Evolutionary conservation across 768 basidiomycete genomes (phyloP).

Genomic region (Kwoniella europaea): DNA sequence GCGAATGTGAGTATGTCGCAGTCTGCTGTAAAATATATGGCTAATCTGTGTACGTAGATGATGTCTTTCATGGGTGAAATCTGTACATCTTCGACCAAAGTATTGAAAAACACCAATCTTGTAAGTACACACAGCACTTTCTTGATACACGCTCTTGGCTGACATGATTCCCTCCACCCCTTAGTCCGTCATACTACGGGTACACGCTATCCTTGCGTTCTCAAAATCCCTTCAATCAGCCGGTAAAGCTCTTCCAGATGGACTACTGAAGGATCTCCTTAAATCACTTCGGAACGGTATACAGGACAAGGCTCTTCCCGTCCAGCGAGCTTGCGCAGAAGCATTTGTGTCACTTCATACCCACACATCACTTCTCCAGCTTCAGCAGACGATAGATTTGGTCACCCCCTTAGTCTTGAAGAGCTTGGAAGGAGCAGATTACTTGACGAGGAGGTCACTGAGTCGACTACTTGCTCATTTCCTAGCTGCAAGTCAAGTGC

Average conservation of each 20-base stretch:
- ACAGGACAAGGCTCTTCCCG: slow-evolving; percentile 78
- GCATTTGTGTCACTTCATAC: slow-evolving; percentile 67
- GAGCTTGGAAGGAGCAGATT: slow-evolving; percentile 80
- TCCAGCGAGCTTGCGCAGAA: slow-evolving; percentile 83
- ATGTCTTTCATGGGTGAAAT: slow-evolving; percentile 96
- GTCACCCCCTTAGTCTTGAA: slow-evolving; percentile 72
- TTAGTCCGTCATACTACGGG: slow-evolving; percentile 80
- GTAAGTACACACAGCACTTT: slow-evolving; percentile 61
- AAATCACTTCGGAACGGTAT: slow-evolving; percentile 79
- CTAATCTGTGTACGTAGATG: slow-evolving; percentile 63
- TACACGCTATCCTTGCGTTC: slow-evolving; percentile 75
- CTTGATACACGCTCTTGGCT: background rate
- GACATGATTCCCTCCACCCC: background rate
- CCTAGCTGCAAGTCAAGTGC: slow-evolving; percentile 79
- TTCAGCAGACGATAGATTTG: slow-evolving; percentile 75
- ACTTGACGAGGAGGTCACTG: slow-evolving; percentile 77
- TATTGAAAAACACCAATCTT: slow-evolving; percentile 69
- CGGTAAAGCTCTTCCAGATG: slow-evolving; percentile 81
- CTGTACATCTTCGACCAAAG: slow-evolving; percentile 68
- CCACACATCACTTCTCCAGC: slow-evolving; percentile 64
- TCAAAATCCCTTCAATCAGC: slow-evolving; percentile 79
- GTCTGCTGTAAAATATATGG: background rate
- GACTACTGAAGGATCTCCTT: slow-evolving; percentile 74
- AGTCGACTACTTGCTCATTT: slow-evolving; percentile 81
- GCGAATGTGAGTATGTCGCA: slow-evolving; percentile 67